These are phyloP conservation scores for Backusella mclennaniae DNA, from an alignment of 192 early-diverging fungal genomes.

Conservation along the genomic window DNA sequence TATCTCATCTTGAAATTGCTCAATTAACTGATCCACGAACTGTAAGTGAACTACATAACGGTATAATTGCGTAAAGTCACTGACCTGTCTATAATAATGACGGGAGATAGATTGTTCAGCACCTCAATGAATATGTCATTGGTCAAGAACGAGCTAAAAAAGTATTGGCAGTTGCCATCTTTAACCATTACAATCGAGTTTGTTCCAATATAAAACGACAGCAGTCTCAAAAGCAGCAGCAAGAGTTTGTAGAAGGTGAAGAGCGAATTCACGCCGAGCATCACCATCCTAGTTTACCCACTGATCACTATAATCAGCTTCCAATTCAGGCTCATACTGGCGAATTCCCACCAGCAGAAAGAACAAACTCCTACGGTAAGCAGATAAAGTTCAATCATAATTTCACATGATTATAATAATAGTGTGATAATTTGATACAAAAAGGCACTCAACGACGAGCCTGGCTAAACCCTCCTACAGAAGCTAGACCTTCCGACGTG, in stretches of 20 bases:
- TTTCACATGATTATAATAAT: slow-evolving; percentile 1
- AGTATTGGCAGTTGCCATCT: slow-evolving; percentile 80
- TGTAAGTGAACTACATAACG: not conserved
- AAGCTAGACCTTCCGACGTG: not conserved
- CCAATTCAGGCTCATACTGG: slow-evolving; percentile 2
- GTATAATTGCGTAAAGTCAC: not conserved
- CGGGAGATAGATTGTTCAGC: slow-evolving; percentile 60
- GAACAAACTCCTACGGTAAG: slow-evolving; percentile 8
- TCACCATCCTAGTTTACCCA: slow-evolving; percentile 12
- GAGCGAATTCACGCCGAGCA: slow-evolving; percentile 25
- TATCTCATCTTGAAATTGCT: slow-evolving; percentile 5
- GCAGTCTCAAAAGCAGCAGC: slow-evolving; percentile 35
- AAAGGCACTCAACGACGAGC: slow-evolving; percentile 24
- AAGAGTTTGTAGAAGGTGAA: slow-evolving; percentile 9
- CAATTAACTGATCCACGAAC: slow-evolving; percentile 16
- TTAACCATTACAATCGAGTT: slow-evolving; percentile 82
- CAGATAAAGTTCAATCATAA: not conserved
- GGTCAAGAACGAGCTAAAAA: slow-evolving; percentile 84
- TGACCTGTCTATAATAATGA: not conserved
- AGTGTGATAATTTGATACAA: not conserved
- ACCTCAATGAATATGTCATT: slow-evolving; percentile 85
- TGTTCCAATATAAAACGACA: slow-evolving; percentile 63
- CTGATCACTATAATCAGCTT: slow-evolving; percentile 1
- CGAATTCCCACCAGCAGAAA: slow-evolving; percentile 7
- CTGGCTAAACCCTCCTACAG: slow-evolving; percentile 36